Evolutionary conservation across 768 basidiomycete genomes (phyloP), one percentile per base, ranked within the genome.

Genomic region (Suillus subluteus): DNA sequence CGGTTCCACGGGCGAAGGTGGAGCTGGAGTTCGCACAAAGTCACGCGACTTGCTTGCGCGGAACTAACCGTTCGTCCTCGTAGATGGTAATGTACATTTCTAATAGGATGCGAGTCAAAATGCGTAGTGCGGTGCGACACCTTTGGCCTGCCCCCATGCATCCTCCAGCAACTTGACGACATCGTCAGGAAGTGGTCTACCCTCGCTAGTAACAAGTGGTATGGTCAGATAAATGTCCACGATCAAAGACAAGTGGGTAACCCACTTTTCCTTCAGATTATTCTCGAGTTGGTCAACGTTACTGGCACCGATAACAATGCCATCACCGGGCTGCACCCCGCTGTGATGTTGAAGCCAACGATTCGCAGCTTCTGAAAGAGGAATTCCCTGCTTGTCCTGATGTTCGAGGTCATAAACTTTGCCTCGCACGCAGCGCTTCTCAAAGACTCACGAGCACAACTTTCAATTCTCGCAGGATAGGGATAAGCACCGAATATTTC

Each of bases 211-310:
- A 38, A 32, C 12, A 15, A n/a, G 43, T 9, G 15, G 59, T 38
- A 15, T 40, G 30, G 26, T 50, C 40, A 54, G 52, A 54, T 8
- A 26, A 18, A 15, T 16, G 2, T 6, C 18, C 23, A 56, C 23
- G 4, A 54, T 30, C 11, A 21, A 58, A 40, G n/a, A n/a, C 26
- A 37, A 37, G 35, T 12, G 26, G 26, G 26, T 2, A 11, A 55
- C 58, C n/a, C 56, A 65, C 40, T 43, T 30, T 37, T 62, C 56
- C 55, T 26, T 64, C 16, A 64, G n/a, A 56, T 64, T 64, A 8
- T 68, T 64, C 70, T 81, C 76, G 26, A 82, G 71, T 55, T 82
- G 79, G 15, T 69, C 68, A 40, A 72, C 63, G n/a, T 16, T 58
- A 30, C 52, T 54, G 7, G 52, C 52, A 30, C 52, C 52, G 7